A percentile compares a stretch with the other conserved stretches of the same genome.
Evolutionary conservation across 2,329 filamentous ascomycete species (phyloP).

Genomic region (Fonsecaea erecta): DNA sequence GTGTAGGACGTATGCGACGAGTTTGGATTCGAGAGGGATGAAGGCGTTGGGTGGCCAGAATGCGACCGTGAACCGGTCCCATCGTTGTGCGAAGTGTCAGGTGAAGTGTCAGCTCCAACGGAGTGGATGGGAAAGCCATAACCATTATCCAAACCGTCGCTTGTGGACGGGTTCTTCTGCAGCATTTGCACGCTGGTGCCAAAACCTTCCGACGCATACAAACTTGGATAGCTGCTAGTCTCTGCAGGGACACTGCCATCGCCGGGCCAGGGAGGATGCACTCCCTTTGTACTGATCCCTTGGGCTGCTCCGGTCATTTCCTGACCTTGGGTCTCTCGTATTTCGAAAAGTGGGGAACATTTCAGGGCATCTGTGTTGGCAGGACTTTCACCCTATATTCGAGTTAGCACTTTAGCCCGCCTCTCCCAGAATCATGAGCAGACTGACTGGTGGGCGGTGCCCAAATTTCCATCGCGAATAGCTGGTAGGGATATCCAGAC

Average conservation of each 20-base stretch:
- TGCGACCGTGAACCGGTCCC: slow-evolving; percentile 30
- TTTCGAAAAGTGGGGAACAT: slow-evolving; percentile 35
- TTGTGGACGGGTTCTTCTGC: neutral
- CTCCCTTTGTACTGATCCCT: slow-evolving; percentile 1
- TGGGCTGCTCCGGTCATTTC: neutral
- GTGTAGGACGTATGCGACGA: slow-evolving; percentile 34
- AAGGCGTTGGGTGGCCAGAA: slow-evolving; percentile 35
- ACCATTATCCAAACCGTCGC: slow-evolving; percentile 24
- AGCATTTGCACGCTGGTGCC: slow-evolving; percentile 7
- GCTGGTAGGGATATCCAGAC: slow-evolving; percentile 40
- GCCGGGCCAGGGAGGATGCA: slow-evolving; percentile 5
- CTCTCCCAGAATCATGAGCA: neutral
- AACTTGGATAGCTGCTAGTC: slow-evolving; percentile 20
- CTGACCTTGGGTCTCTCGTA: slow-evolving; percentile 31
- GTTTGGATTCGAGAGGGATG: slow-evolving; percentile 27
- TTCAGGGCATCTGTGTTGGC: slow-evolving; percentile 34
- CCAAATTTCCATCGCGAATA: slow-evolving; percentile 33
- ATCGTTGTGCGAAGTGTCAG: slow-evolving; percentile 25
- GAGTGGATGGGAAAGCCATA: slow-evolving; percentile 22
- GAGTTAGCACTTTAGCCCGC: slow-evolving; percentile 10
- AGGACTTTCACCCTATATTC: slow-evolving; percentile 33
- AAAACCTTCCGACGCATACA: slow-evolving; percentile 19
- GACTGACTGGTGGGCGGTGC: slow-evolving; percentile 29
- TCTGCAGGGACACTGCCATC: slow-evolving; percentile 1
- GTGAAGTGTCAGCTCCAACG: slow-evolving; percentile 28